phyloP scores from a whole-genome alignment of 306 rosid species.

The Medicago lupulina region DNA sequence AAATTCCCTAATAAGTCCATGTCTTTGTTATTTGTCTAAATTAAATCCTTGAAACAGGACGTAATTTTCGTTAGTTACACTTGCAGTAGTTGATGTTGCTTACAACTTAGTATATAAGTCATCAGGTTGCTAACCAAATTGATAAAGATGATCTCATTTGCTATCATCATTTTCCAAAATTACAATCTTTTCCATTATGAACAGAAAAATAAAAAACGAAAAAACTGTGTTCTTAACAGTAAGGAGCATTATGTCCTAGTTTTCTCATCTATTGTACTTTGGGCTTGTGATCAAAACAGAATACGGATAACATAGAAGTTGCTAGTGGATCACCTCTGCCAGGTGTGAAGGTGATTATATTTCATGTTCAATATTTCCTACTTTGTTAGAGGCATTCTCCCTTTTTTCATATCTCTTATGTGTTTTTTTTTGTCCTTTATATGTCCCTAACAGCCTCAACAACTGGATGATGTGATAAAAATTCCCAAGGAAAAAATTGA shows the following conservation, averaged over 20 bases:
- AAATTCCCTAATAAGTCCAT: not conserved
- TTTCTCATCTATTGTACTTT: constrained; percentile 40
- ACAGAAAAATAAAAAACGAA: not conserved
- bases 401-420: constrained; percentile 39
- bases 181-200: constrained; percentile 10
- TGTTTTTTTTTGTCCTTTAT: constrained; percentile 38
- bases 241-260: constrained; percentile 6
- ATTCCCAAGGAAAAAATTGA: constrained; percentile 87
- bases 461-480: constrained; percentile 73
- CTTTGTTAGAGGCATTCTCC: constrained; percentile 32
- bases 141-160: not conserved
- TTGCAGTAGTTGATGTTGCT: constrained; percentile 26
- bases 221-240: constrained; percentile 29
- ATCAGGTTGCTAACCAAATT: not conserved
- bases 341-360: constrained; percentile 92
- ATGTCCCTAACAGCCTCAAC: constrained; percentile 70
- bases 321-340: constrained; percentile 98
- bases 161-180: constrained; percentile 1
- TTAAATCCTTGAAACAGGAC: constrained; percentile 29
- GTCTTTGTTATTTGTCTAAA: constrained; percentile 23
- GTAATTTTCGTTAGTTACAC: constrained; percentile 24
- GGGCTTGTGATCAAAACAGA: constrained; percentile 63
- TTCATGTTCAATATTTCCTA: constrained; percentile 39
- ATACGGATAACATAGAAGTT: constrained; percentile 66
- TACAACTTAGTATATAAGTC: not conserved